Conservation (phyloP, 2,329 filamentous ascomycete genomes). For the Botrytis cinerea region DNA sequence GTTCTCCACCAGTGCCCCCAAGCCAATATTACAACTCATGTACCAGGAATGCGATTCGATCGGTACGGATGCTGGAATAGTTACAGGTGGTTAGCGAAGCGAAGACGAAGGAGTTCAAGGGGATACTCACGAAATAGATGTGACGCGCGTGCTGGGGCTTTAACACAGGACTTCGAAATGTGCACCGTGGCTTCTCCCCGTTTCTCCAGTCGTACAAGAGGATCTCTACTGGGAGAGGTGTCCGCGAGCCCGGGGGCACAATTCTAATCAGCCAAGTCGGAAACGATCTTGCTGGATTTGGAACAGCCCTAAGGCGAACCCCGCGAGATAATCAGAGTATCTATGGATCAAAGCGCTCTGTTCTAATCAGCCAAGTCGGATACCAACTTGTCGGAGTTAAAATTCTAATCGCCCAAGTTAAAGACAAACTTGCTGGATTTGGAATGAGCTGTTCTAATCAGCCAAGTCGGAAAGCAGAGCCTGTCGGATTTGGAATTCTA, state of each 20-base stretch:
- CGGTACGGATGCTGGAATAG: neutral
- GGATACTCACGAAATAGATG: neutral
- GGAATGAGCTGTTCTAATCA: too few species aligned
- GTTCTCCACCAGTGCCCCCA: neutral
- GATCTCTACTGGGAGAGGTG: neutral
- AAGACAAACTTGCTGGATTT: too few species aligned
- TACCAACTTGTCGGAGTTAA: too few species aligned
- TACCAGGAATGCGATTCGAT: neutral
- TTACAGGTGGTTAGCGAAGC: neutral
- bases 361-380: too few species aligned
- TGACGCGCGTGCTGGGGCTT: neutral
- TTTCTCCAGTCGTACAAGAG: neutral
- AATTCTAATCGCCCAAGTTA: neutral
- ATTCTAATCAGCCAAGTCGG: conserved; percentile 1
- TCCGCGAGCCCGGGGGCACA: neutral
- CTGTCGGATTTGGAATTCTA: neutral
- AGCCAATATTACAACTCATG: neutral
- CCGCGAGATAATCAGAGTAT: too few species aligned
- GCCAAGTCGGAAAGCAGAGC: neutral
- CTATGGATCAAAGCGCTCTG: too few species aligned
- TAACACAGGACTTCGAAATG: neutral
- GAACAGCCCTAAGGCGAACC: too few species aligned
- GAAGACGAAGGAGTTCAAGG: neutral
- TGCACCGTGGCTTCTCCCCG: neutral
- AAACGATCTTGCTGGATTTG: too few species aligned